These are phyloP conservation scores for Rugosomyces carneus DNA, from an alignment of 1,284 basidiomycete genomes.

Conservation along the genomic window DNA sequence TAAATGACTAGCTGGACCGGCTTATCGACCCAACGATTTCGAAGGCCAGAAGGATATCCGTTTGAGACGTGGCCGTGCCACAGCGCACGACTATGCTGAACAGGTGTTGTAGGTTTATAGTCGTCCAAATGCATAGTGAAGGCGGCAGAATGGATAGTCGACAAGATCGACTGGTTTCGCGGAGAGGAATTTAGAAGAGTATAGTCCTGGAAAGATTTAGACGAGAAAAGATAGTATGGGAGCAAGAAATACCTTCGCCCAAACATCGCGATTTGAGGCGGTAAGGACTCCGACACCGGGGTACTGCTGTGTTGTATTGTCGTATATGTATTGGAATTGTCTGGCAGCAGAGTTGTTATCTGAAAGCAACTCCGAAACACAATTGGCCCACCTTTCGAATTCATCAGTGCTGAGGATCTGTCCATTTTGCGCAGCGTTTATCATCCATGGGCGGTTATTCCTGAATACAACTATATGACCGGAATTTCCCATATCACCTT, in stretches of 20 bases:
- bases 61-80: slow-evolving; percentile 66
- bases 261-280: slow-evolving; percentile 74
- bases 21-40: slow-evolving; percentile 80
- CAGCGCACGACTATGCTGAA: slow-evolving; percentile 56
- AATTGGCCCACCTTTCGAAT: slow-evolving; percentile 53
- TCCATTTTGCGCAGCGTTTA: slow-evolving; percentile 53
- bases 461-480: slow-evolving; percentile 77
- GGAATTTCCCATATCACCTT: slow-evolving; percentile 56
- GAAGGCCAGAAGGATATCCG: slow-evolving; percentile 46
- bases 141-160: slow-evolving; percentile 73
- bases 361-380: too few relatives aligned
- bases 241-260: slow-evolving; percentile 84
- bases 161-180: slow-evolving; percentile 60
- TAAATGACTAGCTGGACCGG: slow-evolving; percentile 79
- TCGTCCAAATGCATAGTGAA: slow-evolving; percentile 79
- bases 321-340: slow-evolving; percentile 72
- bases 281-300: slow-evolving; percentile 75
- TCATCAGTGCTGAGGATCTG: slow-evolving; percentile 65
- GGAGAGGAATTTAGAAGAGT: slow-evolving; percentile 46
- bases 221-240: background rate
- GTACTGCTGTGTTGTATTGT: slow-evolving; percentile 53
- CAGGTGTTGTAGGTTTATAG: slow-evolving; percentile 43
- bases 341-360: slow-evolving; percentile 38
- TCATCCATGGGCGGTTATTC: slow-evolving; percentile 73
- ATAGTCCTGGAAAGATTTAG: slow-evolving; percentile 46